phyloP scores from a whole-genome alignment of 148 eudicot genomes.

The Persicaria tinctoria region DNA sequence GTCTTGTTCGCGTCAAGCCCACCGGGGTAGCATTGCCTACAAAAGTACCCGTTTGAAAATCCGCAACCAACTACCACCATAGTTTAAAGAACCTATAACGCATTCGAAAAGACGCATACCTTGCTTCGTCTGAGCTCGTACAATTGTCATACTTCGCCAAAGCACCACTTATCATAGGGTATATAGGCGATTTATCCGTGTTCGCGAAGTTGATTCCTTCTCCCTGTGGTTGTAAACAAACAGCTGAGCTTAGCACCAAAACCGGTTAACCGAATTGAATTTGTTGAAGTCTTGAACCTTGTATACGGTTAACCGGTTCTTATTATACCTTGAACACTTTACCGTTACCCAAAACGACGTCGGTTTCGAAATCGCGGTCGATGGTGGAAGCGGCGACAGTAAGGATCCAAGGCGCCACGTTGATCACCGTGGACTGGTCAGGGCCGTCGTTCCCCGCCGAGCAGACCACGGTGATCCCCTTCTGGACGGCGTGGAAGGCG shows the following conservation, averaged over 20 bases:
- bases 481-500: constrained; percentile 61
- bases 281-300: neutral
- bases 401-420: constrained; percentile 70
- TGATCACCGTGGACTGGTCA: constrained; percentile 27
- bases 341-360: constrained; percentile 39
- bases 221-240: constrained; percentile 30
- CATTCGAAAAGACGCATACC: constrained; percentile 8
- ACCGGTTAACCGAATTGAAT: neutral
- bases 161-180: constrained; percentile 45
- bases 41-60: neutral
- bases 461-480: constrained; percentile 57
- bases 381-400: constrained; percentile 68
- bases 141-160: constrained; percentile 18
- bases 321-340: constrained; percentile 33
- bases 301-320: neutral
- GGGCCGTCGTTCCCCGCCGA: constrained; percentile 74
- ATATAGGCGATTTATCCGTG: constrained; percentile 27
- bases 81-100: neutral
- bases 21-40: constrained; percentile 44
- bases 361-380: constrained; percentile 48
- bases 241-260: too few species aligned
- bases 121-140: constrained; percentile 25
- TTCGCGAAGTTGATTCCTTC: constrained; percentile 52
- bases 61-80: neutral
- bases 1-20: constrained; percentile 32